Conservation (phyloP, 805 yeast species). For the Myxozyma mucilagina region DNA sequence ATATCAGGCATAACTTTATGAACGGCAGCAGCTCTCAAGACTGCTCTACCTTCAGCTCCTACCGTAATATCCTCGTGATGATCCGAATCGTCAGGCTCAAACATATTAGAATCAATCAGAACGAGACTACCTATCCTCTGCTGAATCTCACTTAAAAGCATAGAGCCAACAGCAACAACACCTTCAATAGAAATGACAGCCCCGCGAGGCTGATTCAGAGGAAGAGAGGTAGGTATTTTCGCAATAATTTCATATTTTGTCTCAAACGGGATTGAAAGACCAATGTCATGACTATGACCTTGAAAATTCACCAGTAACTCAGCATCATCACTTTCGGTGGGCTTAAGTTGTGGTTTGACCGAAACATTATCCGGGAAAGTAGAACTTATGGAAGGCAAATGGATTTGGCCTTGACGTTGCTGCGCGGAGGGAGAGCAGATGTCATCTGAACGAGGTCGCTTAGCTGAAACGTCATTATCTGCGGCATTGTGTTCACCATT, state of each 20-base stretch:
- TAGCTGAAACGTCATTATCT: not conserved
- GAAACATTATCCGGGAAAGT: not conserved
- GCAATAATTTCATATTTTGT: conserved; percentile 1
- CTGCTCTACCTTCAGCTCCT: conserved; percentile 12
- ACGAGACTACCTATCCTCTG: conserved; percentile 12
- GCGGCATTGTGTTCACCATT: not conserved
- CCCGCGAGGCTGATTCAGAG: conserved; percentile 18
- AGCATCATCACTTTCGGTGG: not conserved
- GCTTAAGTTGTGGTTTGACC: not conserved
- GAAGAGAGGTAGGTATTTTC: not conserved
- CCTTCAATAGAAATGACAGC: conserved; percentile 27
- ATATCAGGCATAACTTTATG: conserved; percentile 12
- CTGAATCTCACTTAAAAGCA: not conserved
- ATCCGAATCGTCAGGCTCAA: not conserved
- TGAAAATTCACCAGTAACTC: conserved; percentile 6
- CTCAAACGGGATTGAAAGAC: conserved; percentile 1
- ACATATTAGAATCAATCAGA: not conserved
- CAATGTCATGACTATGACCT: not conserved
- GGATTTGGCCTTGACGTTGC: conserved; percentile 12
- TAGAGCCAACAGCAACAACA: not conserved
- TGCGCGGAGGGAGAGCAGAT: conserved; percentile 8
- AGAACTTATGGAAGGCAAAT: conserved; percentile 1
- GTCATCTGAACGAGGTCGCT: not conserved
- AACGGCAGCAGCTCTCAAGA: conserved; percentile 11
- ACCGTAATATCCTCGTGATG: not conserved